Base-by-base conservation (phyloP, 495 filamentous ascomycete species). In the Acidomyces sp. region DNA sequence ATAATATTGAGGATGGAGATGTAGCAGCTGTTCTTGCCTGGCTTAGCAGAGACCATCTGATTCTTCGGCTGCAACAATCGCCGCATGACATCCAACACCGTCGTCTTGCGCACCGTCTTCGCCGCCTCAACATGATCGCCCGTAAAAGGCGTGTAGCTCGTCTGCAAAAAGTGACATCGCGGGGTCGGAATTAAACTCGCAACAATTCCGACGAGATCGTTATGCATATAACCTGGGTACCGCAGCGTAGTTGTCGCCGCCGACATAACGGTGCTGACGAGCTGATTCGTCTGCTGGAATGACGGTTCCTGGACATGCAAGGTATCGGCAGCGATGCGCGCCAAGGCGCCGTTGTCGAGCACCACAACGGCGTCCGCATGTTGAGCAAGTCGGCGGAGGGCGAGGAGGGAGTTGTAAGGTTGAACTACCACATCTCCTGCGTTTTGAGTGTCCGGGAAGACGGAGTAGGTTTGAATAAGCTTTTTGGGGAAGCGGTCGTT, bases 201-300 rank as follows among this genome's bases (percentile, higher is more conserved):
- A 33, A 96, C 76, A 55, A 97, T 95, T 54, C 87, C 85, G 48
- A 92, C 88, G 6, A 97, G 79, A 55, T 97, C 90, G 58, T 97
- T 97, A 65, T 97, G 90, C 92, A 97, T 96, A 56, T 97, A 97
- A 19, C 92, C 90, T 1, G 90, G 90, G 58, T 97, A 96, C 43
- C 90, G 74, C 23, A 97, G 78, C 6, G 90, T 93, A 4, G 87
- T 94, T 1, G 90, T 97, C 53, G 84, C 88, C 7, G 92, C 90
- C 18, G 87, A 95, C 90, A 97, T 97, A 49, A 97, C 92, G 2
- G 92, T 97, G 20, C 88, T 93, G 53, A 78, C 88, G 19, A 97
- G 70, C 58, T 95, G 92, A 58, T 97, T 97, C 9, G 92, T 96
- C 57, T 97, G 90, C 39, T 88, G 79, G 59, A 94, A 94, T 0